phyloP scores from a whole-genome alignment of 345 rosid species.

The Streptanthus diversifolius region DNA sequence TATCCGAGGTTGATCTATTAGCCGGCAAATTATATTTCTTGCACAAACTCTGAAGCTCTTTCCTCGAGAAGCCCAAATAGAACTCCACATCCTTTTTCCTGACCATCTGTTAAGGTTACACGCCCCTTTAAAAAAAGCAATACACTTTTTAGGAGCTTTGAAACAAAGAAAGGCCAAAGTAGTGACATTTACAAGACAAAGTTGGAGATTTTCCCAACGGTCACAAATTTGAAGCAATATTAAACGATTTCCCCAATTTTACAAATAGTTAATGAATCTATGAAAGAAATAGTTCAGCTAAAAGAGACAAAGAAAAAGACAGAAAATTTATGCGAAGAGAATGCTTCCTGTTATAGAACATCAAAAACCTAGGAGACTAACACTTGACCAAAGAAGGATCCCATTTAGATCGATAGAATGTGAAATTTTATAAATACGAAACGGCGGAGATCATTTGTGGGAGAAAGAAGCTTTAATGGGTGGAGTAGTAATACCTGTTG shows the following conservation, averaged over 20 bases:
- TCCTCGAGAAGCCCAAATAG: conserved; percentile 50
- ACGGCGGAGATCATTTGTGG: not conserved
- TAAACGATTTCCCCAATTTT: not conserved
- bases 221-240: conserved; percentile 26
- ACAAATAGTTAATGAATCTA: not conserved
- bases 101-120: conserved; percentile 42
- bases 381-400: not conserved
- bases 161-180: not conserved
- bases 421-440: not conserved
- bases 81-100: conserved; percentile 44
- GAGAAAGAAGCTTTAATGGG: conserved; percentile 10
- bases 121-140: not conserved
- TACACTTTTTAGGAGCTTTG: not conserved
- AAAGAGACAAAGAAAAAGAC: not conserved
- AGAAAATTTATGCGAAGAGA: not conserved
- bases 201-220: conserved; percentile 18
- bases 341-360: conserved; percentile 14
- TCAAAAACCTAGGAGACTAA: conserved; percentile 22
- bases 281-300: not conserved
- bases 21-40: conserved; percentile 69
- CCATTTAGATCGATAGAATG: conserved; percentile 19
- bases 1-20: conserved; percentile 55
- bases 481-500: conserved; percentile 30
- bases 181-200: conserved; percentile 2
- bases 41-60: conserved; percentile 74